A percentile compares a stretch with the other conserved stretches of the same genome.
Evolutionary conservation across 2,329 filamentous ascomycete genomes (phyloP).

Genomic region (Neofusicoccum umdonicola): DNA sequence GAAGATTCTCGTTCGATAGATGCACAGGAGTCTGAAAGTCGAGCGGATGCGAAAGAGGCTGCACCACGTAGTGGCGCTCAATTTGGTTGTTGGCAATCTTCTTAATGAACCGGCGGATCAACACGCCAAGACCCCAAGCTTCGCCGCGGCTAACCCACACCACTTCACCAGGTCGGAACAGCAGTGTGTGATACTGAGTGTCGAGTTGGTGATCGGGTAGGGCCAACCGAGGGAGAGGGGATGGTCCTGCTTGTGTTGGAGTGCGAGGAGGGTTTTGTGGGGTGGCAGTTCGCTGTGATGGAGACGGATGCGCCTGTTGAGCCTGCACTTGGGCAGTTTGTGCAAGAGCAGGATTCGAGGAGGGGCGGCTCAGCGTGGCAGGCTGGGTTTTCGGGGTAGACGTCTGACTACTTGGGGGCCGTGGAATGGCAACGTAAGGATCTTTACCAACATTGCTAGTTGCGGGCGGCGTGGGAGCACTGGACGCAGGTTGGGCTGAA

Average conservation of each 20-base stretch:
- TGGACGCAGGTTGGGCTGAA: constrained; percentile 15
- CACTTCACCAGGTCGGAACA: constrained; percentile 55
- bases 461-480: not conserved
- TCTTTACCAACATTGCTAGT: not conserved
- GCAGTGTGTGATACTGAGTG: constrained; percentile 45
- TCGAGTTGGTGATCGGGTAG: constrained; percentile 52
- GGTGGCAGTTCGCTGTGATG: not conserved
- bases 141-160: constrained; percentile 55
- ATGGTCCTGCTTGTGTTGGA: not conserved
- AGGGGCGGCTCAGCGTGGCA: not conserved
- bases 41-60: constrained; percentile 50
- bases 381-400: constrained; percentile 17
- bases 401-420: not conserved
- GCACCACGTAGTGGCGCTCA: constrained; percentile 42
- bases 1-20: constrained; percentile 42
- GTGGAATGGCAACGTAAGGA: not conserved
- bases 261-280: not conserved
- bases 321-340: not conserved
- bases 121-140: constrained; percentile 55
- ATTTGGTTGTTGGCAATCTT: constrained; percentile 29
- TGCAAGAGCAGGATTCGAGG: not conserved
- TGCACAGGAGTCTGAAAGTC: constrained; percentile 40
- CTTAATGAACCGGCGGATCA: constrained; percentile 46
- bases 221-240: constrained; percentile 25
- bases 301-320: not conserved